Evolutionary conservation across 768 basidiomycete species (phyloP), one percentile per base, ranked within the genome.

Genomic region (Serendipita sp.): DNA sequence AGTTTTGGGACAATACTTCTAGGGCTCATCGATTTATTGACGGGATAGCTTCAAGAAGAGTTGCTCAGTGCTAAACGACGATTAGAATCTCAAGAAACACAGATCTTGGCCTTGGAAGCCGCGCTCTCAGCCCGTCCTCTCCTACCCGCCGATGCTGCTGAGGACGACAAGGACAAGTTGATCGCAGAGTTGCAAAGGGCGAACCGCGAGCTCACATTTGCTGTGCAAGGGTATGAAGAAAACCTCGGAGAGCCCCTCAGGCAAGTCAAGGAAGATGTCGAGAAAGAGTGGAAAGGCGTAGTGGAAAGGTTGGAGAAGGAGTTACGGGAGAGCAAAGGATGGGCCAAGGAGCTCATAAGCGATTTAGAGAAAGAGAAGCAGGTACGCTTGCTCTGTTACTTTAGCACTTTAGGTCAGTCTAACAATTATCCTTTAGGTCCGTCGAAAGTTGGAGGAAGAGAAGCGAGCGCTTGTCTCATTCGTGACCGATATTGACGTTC

Each of bases 81-180:
- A 67, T 73, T 95, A 40, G 87, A 91, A 46, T 81, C 86, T 0
- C 91, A 95, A 69, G 80, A 84, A 0, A 85, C 80, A 4, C 89
- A 94, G 68, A 90, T 95, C 55, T 78, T 91, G 1, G 87, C 89
- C 0, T 79, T 95, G 2, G 88, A 93, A 72, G 84, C 82, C 0
- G 82, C 89, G 0, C 78, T 95, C 3, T 79, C 82, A 1, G 79
- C 86, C 4, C 81, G 88, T 3, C 87, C 90, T 0, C 78, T 81
- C 40, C 73, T 87, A 8, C 81, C 85, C 0, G 75, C 80, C 0
- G 81, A 83, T 62, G 85, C 86, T 29, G 78, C 86, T 0, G 85
- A 86, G 64, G 76, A 76, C 23, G 86, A 88, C 66, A 90, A 92
- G 71, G 87, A 92, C 68, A 80, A 78, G 71, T 67, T 87, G 66